phyloP scores from a whole-genome alignment of 805 yeast genomes.

The Candida taoyuanica region DNA sequence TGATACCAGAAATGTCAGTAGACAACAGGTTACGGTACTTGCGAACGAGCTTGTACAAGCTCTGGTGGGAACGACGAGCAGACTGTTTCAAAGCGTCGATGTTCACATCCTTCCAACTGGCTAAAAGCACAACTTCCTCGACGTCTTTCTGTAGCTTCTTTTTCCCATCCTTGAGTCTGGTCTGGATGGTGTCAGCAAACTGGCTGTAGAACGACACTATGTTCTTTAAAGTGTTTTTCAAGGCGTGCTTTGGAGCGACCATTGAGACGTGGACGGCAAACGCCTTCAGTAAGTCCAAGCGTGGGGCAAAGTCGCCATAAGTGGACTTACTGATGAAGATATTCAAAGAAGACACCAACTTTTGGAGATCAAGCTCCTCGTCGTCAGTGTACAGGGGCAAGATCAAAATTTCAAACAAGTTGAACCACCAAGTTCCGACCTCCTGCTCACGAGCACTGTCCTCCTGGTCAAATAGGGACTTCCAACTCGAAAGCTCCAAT shows the following conservation, averaged over 20 bases:
- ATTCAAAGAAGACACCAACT: slow-evolving; percentile 57
- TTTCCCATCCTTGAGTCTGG: slow-evolving; percentile 40
- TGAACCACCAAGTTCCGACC: slow-evolving; percentile 87
- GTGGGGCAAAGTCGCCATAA: slow-evolving; percentile 63
- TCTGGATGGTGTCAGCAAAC: slow-evolving; percentile 48
- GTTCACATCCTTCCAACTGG: slow-evolving; percentile 97
- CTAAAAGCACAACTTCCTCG: slow-evolving; percentile 77
- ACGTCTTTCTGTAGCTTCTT: slow-evolving; percentile 70
- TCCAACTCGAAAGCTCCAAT: slow-evolving; percentile 84
- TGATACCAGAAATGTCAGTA: slow-evolving; percentile 44
- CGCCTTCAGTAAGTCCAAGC: slow-evolving; percentile 60
- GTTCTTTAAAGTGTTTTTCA: slow-evolving; percentile 46
- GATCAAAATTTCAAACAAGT: slow-evolving; percentile 77
- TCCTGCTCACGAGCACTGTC: slow-evolving; percentile 41
- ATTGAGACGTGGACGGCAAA: slow-evolving; percentile 51
- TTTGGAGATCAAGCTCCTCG: slow-evolving; percentile 31
- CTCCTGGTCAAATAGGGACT: slow-evolving; percentile 64
- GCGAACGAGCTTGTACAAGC: slow-evolving; percentile 75
- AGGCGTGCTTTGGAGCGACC: slow-evolving; percentile 27
- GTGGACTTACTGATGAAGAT: slow-evolving; percentile 72
- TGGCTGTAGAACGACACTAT: slow-evolving; percentile 63
- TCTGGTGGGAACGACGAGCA: slow-evolving; percentile 83
- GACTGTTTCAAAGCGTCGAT: slow-evolving; percentile 91
- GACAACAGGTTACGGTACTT: slow-evolving; percentile 67
- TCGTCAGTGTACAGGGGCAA: slow-evolving; percentile 36